Evolutionary conservation across 2,329 filamentous ascomycete species (phyloP), one percentile per base, ranked within the genome.

Genomic region (Aspergillus jensenii): DNA sequence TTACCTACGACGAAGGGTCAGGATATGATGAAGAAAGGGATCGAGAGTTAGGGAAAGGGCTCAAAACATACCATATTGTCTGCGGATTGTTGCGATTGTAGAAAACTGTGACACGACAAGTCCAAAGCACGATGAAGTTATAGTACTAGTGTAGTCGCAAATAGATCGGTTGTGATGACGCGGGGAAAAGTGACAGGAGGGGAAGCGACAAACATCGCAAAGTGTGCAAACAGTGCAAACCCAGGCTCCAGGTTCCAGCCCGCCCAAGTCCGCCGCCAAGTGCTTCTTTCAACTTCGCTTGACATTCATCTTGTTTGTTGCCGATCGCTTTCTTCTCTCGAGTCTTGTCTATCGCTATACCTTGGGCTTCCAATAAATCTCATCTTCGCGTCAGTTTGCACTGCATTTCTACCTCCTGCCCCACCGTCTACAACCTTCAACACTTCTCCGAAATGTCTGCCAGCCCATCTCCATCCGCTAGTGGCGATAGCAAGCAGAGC

Each of bases 1-100:
- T 89, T 71, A 84, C 79, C 86, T 89, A 67, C 25, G 33, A 54
- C 17, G 27, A 53, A 27, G 12, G 46, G 39, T 53, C 39, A 59
- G 44, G 27, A 15, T 33, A 37, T 23, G 27, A 39, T 3, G n/a
- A 8, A n/a, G 6, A 31, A 33, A 12, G 17, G 14, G 35, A 25
- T 39, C 12, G 19, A 11, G 3, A 12, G 6, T 43, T 5, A 31
- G 40, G 3, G 15, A 25, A 27, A 3, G 45, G n/a, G 39, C 1
- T 31, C 14, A 19, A 39, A 17, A 52, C 60, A 35, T 40, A 62
- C 60, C 60, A 62, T 62, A 31, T 12, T 59, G 40, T n/a, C 25
- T 12, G 23, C 27, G 6, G 37, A 37, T 19, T 39, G 14, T 5
- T 6, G 11, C 6, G n/a, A 15, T 15, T 31, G 21, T 23, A 49